Base-by-base conservation (phyloP, 2,329 filamentous ascomycete genomes). In the Hortaea werneckii region DNA sequence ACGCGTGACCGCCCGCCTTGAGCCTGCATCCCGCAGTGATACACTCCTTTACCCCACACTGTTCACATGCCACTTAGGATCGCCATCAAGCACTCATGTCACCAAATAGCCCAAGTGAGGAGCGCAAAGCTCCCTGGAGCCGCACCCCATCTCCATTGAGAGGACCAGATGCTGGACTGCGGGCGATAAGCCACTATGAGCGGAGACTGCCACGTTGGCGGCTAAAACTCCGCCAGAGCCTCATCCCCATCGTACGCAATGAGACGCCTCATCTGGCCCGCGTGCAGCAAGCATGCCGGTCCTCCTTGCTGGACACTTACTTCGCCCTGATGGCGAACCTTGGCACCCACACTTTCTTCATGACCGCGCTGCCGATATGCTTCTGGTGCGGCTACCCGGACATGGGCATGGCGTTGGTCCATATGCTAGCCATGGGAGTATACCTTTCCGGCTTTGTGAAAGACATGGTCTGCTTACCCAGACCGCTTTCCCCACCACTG, bases 321-420 rank as follows among this genome's bases (percentile, higher is more conserved):
- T 98, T 98, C 67, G 90, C 92, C 42, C 87, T 94, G 54, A 94
- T 89, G 0, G 92, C 92, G 52, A 98, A 96, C 66, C 78, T 96
- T 45, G 87, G 92, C 54, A 98, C 92, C 0, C 92, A 98, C 68
- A 98, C 92, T 0, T 96, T 95, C 72, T 98, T 95, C 74, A 96
- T 96, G 89, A 77, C 95, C 55, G 84, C 87, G 48, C 71, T 98
- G 59, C 92, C 92, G 5, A 87, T 96, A 54, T 77, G 95, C 56
- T 96, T 96, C 71, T 98, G 92, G 92, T 95, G 87, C 60, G 90
- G 90, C 44, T 85, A 89, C 67, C 82, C 84, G 38, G 81, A 77
- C 52, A 78, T 94, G 54, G 92, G 87, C 45, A 84, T 92, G 71
- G 89, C 83, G 40, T 61, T 68, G 54, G 67, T 68, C 37, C 67